Percentiles rank a stretch among this genome's conserved stretches.
These are phyloP conservation scores for Erysimum cheiranthoides DNA, from an alignment of 345 rosid genomes.

Conservation along the genomic window DNA sequence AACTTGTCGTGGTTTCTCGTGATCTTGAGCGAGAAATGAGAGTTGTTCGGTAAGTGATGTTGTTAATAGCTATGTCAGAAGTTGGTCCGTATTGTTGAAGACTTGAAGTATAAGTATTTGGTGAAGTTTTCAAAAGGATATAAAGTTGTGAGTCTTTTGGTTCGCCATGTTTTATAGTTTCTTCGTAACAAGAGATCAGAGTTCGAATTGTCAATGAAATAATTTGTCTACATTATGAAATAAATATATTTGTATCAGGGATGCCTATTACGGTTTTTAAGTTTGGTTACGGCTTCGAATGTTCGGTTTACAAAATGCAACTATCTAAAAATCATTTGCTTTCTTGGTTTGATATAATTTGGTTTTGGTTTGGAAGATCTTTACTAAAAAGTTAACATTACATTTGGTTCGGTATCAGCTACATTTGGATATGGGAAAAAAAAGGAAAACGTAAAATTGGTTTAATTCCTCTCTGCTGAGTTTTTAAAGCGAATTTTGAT, in stretches of 20 bases:
- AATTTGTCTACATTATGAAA: neutral
- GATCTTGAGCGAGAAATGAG: slow-evolving; percentile 9
- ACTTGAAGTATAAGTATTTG: slow-evolving; percentile 3
- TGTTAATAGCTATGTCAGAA: neutral
- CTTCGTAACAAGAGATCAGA: neutral
- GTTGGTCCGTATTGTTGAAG: neutral
- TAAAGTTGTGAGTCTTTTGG: neutral
- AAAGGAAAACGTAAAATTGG: too few relatives aligned
- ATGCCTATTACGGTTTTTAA: neutral
- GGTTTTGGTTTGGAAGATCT: too few relatives aligned
- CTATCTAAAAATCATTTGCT: too few relatives aligned
- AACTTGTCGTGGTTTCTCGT: slow-evolving; percentile 49
- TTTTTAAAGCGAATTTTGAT: neutral
- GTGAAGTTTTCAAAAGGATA: neutral
- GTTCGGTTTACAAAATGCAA: too few relatives aligned
- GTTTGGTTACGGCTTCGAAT: neutral
- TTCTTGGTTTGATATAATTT: too few relatives aligned
- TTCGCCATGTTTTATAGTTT: neutral
- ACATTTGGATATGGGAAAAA: too few relatives aligned
- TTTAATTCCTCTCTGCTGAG: too few relatives aligned
- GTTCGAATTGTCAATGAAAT: neutral
- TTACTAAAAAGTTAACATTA: too few relatives aligned
- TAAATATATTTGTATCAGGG: neutral
- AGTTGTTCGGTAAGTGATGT: neutral
- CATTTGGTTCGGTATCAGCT: too few relatives aligned